Base-by-base conservation (phyloP, 2,329 filamentous ascomycete species). In the Aureobasidium sp. region DNA sequence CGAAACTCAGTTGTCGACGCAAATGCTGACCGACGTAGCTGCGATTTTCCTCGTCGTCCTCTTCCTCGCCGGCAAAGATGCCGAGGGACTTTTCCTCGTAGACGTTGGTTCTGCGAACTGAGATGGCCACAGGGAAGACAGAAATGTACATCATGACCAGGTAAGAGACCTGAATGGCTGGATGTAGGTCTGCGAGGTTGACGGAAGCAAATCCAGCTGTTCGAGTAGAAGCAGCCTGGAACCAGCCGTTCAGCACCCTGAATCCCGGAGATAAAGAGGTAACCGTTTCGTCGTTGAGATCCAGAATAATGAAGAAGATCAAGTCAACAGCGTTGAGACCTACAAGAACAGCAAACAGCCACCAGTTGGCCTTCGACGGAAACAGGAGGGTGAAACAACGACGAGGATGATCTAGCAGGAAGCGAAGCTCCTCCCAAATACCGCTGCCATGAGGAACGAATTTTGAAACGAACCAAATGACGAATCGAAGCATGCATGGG, bases 61-160 rank as follows among this genome's bases (percentile, higher is more conserved):
- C 79, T 39, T 77, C 70, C n/a, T 76, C 70, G 25, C 76, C 76
- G 54, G 77, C 78, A 69, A 88, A 91, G 34, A 95, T 85, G 5
- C 90, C 90, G 0, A 94, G 82, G 0, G 87, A 90, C 66, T 87
- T 90, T 72, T 97, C 93, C 74, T 97, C 93, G 77, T 97, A 97
- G 2, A 97, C 93, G 72, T 97, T 97, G 63, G 93, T 97, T 66
- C 90, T 83, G 59, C 93, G 91, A 68, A 97, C 89, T 7, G 90
- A 94, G 69, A 97, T 97, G 71, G 94, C 93, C 68, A 97, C 96
- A 5, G 93, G 93, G 68, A 96, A 96, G 63, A 97, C 90, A 62
- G 92, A 96, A 65, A 97, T 96, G 75, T 97, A 97, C 94, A 97
- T 97, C 94, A 97, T 97, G 74, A 97, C 87, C 75, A 97, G 79